Conservation (phyloP, 768 basidiomycete genomes). For the Suillus placidus region DNA sequence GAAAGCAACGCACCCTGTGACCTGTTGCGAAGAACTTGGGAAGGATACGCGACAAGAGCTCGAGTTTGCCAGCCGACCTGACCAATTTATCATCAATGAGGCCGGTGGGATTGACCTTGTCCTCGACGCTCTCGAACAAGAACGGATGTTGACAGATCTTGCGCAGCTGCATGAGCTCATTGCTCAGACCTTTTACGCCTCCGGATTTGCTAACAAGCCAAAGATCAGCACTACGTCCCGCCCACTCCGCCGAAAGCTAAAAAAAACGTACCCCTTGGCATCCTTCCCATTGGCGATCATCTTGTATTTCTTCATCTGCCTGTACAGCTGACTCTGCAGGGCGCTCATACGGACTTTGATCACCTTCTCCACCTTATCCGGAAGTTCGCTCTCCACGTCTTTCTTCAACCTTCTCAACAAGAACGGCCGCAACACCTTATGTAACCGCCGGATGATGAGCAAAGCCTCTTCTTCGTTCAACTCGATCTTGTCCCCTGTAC, state of each 20-base stretch:
- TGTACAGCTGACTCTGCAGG: constrained; percentile 89
- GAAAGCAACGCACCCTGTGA: constrained; percentile 66
- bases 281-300: constrained; percentile 89
- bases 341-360: constrained; percentile 96
- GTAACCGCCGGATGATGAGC: constrained; percentile 93
- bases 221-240: constrained; percentile 1
- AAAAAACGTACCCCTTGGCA: constrained; percentile 64
- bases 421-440: constrained; percentile 96
- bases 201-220: constrained; percentile 55
- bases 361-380: constrained; percentile 97
- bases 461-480: constrained; percentile 99
- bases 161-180: constrained; percentile 96
- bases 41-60: constrained; percentile 85
- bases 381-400: constrained; percentile 94
- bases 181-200: constrained; percentile 88
- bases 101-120: constrained; percentile 84
- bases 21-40: constrained; percentile 94
- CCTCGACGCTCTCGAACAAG: constrained; percentile 93
- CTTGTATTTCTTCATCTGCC: constrained; percentile 98
- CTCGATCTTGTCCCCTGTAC: constrained; percentile 96
- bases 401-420: constrained; percentile 91
- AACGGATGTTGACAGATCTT: constrained; percentile 99
- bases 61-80: constrained; percentile 91
- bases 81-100: constrained; percentile 84
- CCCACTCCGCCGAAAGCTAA: neutral